Base-by-base conservation (phyloP, 257 asterid genomes). In the Plantago ovata region DNA sequence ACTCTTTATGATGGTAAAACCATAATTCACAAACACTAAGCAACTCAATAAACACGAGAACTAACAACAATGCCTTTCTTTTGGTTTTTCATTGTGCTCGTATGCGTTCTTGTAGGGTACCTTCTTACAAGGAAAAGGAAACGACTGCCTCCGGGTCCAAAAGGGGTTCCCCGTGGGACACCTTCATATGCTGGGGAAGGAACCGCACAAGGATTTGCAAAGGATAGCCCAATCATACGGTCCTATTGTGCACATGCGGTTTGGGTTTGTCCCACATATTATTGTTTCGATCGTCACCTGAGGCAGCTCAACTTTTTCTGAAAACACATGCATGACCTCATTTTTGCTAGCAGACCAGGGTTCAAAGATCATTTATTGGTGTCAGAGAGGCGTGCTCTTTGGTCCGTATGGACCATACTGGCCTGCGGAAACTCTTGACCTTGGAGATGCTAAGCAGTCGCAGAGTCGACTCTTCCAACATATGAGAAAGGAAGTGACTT, bases 231-330 rank as follows among this genome's bases (percentile, higher is more conserved):
- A 47, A 10, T n/a, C 33, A 13, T 18, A 61, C 48, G 66, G 66
- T 53, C 66, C 66, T 3, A 47, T 61, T 39, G 50, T 61, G 49
- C 38, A 44, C 45, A 13, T 48, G 13, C 47, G 58, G 2, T 32
- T 61, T 12, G 66, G 66, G 7, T 32, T 13, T 16, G 60, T 51
- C 5, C 53, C 67, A n/a, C 53, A 40, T 23, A 19, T 62, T 6
- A 18, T 62, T 10, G 58, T 62, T 36, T 62, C 67, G 22, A n/a
- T n/a, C n/a, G n/a, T 62, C 67, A 11, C 41, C 60, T 14, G n/a
- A 14, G 10, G 60, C 67, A 1, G 60, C 67, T 2, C 43, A 62
- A 47, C 60, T 51, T 4, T 62, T 62, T 13, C 67, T 51, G 10
- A 62, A 51, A 40, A 62, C 67, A n/a, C n/a, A n/a, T n/a, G 9